Evolutionary conservation across 305 asterid genomes (phyloP).

Genomic region (Lippia alba): DNA sequence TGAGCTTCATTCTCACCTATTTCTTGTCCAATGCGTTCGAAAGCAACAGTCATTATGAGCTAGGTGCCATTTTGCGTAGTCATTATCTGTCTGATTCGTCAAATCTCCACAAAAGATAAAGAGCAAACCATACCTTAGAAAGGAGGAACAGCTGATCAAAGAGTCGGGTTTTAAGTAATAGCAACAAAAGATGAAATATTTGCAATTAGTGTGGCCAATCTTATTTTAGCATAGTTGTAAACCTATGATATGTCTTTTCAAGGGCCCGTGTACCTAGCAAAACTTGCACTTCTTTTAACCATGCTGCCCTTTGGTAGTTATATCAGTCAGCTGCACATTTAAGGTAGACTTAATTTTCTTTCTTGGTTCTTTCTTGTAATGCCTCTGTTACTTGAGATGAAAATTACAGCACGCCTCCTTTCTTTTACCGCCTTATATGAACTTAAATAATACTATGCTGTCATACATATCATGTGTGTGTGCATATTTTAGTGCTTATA

Average conservation of each 20-base stretch:
- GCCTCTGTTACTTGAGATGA: not conserved
- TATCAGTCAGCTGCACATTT: slow-evolving; percentile 1
- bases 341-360: slow-evolving; percentile 1
- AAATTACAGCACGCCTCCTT: not conserved
- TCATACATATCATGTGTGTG: not conserved
- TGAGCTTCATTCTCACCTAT: slow-evolving; percentile 2
- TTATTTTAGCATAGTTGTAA: slow-evolving; percentile 19
- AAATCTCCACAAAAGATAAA: slow-evolving; percentile 2
- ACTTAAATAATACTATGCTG: not conserved
- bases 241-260: slow-evolving; percentile 27
- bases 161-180: not conserved
- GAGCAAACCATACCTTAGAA: slow-evolving; percentile 7
- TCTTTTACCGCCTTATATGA: not conserved
- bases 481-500: not conserved
- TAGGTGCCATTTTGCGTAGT: not conserved
- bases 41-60: not conserved
- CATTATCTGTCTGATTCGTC: slow-evolving; percentile 5
- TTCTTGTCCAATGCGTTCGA: not conserved
- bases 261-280: slow-evolving; percentile 16
- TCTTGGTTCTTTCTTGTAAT: not conserved
- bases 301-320: not conserved
- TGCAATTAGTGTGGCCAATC: slow-evolving; percentile 11
- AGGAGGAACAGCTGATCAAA: not conserved
- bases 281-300: slow-evolving; percentile 3
- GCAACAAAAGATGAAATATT: not conserved